These are phyloP conservation scores for Nigrospora osmanthi DNA, from an alignment of 2,329 filamentous ascomycete genomes.

Conservation along the genomic window DNA sequence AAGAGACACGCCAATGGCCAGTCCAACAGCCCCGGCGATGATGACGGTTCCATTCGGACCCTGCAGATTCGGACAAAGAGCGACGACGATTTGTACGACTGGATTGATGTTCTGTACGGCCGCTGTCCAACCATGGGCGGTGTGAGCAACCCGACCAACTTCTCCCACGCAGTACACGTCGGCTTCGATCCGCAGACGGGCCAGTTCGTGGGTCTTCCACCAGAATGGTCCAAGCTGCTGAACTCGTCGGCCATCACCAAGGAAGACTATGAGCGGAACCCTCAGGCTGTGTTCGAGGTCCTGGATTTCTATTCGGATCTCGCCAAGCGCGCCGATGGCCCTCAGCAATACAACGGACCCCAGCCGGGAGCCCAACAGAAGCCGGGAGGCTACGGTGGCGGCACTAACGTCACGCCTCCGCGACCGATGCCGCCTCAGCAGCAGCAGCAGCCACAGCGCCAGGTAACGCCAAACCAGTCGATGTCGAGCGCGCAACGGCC, in stretches of 20 bases:
- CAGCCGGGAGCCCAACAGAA: slow-evolving; percentile 54
- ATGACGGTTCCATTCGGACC: slow-evolving; percentile 74
- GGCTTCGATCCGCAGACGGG: slow-evolving; percentile 94
- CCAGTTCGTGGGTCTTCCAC: slow-evolving; percentile 87
- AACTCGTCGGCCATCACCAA: slow-evolving; percentile 97
- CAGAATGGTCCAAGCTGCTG: slow-evolving; percentile 94
- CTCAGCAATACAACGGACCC: slow-evolving; percentile 58
- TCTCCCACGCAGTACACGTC: slow-evolving; percentile 93
- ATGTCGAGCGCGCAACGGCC: slow-evolving; percentile 32
- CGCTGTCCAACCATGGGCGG: slow-evolving; percentile 96
- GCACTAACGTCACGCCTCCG: slow-evolving; percentile 58
- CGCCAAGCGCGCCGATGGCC: slow-evolving; percentile 66
- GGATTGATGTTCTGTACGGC: slow-evolving; percentile 97
- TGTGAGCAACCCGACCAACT: slow-evolving; percentile 97
- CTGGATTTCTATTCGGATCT: slow-evolving; percentile 82
- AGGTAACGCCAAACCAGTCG: slow-evolving; percentile 26
- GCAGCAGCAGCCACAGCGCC: slow-evolving; percentile 17
- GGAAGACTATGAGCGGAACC: slow-evolving; percentile 97
- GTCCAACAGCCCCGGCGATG: slow-evolving; percentile 65
- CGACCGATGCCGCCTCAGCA: slow-evolving; percentile 50
- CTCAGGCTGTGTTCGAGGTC: slow-evolving; percentile 75
- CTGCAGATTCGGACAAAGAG: slow-evolving; percentile 90
- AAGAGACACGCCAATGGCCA: slow-evolving; percentile 63
- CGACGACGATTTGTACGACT: slow-evolving; percentile 95
- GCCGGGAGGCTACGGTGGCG: slow-evolving; percentile 51